Conservation (phyloP, 306 rosid genomes). For the Glycine latifolia region DNA sequence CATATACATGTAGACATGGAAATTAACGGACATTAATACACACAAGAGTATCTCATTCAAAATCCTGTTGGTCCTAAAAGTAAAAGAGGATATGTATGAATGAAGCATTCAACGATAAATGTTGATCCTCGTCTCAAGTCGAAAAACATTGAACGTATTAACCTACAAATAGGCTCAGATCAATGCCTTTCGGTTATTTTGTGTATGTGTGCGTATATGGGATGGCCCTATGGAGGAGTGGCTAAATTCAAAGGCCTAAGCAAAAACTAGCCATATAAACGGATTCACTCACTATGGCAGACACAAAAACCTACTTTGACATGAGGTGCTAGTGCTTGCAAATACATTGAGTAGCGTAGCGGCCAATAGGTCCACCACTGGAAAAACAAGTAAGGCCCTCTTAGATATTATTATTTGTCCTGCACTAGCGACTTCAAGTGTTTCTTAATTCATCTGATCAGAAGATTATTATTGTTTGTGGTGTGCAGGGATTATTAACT, state of each 20-base stretch:
- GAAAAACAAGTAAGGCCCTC: neutral
- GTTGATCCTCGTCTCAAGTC: conserved; percentile 2
- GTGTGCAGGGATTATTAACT: too few relatives aligned
- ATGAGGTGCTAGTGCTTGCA: neutral
- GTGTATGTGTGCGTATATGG: neutral
- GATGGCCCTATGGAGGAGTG: neutral
- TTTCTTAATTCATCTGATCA: too few relatives aligned
- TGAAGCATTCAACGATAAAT: neutral
- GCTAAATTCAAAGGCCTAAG: neutral
- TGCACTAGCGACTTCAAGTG: too few relatives aligned
- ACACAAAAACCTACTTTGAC: conserved; percentile 17
- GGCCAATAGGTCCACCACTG: neutral
- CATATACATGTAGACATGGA: too few relatives aligned
- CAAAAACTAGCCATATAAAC: neutral
- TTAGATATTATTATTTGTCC: too few relatives aligned
- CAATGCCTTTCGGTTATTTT: neutral
- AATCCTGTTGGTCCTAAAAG: neutral
- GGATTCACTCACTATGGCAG: neutral
- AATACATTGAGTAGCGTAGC: neutral
- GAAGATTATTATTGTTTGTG: too few relatives aligned
- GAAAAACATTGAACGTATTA: neutral
- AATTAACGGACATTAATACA: neutral
- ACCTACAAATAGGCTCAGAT: too few relatives aligned
- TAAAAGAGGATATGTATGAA: neutral
- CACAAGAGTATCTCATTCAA: neutral